Base-by-base conservation (phyloP, 108 stramenopile genomes). In the Cyclotella kingstonii region DNA sequence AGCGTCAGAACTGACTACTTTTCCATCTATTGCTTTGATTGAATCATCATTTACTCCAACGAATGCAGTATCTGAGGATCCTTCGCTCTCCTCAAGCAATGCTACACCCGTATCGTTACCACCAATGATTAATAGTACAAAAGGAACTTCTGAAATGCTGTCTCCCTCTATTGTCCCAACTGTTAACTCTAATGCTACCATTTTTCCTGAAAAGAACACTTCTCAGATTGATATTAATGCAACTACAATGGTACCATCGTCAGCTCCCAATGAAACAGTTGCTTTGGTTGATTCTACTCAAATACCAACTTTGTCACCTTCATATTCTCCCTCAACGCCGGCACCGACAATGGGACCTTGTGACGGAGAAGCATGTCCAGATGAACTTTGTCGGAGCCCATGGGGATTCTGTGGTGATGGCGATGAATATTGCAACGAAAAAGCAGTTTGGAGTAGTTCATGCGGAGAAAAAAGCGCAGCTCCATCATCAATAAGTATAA, bases 381-480 rank as follows among this genome's bases (percentile, higher is more conserved):
- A 44, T 34, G 33, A 49, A 8, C 39, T 67, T 7, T 76, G 74
- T 23, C 45, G 74, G 29, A 60, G 58, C 19, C 26, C 30, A 11
- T 76, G 61, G 45, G 74, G 74, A 17, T 76, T 63, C 48, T 76
- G 74, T 39, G 74, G 74, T 2, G 66, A 34, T 35, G 74, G 66
- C 1, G 45, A 54, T 17, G 53, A 31, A 6, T 76, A 76, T 55
- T 76, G 74, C 22, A 62, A 48, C 33, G 74, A 67, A 1, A 22
- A 49, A 30, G 66, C 74, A 1, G 45, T 57, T 21, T 76, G 74
- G 74, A 66, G 49, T 31, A 60, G 66, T 14, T 28, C 50, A 15
- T 76, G 74, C 38, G 10, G 17, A 26, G 46, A 28, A 4, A 19
- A 59, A 1, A 73, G 49, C 31, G 36, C 30, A 28, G n/a, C 63